These are phyloP conservation scores for Candida tallmaniae DNA, from an alignment of 805 yeast species.

Conservation along the genomic window DNA sequence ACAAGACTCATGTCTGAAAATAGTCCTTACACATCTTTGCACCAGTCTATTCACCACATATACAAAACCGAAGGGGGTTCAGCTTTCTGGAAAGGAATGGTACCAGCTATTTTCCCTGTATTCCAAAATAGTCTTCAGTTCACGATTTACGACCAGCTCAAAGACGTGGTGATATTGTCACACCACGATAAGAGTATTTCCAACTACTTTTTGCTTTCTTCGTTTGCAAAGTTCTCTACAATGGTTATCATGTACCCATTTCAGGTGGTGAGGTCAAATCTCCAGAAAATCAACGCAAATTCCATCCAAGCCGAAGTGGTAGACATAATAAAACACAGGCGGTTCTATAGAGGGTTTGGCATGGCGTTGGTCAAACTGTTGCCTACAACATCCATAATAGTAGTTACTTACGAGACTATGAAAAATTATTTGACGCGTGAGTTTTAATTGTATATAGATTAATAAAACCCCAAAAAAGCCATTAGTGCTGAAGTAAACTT, in stretches of 20 bases:
- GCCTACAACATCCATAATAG: slow-evolving; percentile 91
- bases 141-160: slow-evolving; percentile 76
- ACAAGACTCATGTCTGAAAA: slow-evolving; percentile 75
- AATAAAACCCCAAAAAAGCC: not conserved
- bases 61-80: slow-evolving; percentile 49
- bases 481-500: too few species aligned
- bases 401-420: slow-evolving; percentile 73
- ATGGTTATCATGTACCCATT: slow-evolving; percentile 73
- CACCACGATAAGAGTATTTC: slow-evolving; percentile 18
- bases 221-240: slow-evolving; percentile 63
- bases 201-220: slow-evolving; percentile 57
- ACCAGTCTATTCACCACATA: slow-evolving; percentile 51
- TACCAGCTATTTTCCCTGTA: slow-evolving; percentile 76
- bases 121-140: slow-evolving; percentile 88
- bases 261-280: slow-evolving; percentile 73
- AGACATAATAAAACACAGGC: slow-evolving; percentile 46
- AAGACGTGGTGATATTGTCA: slow-evolving; percentile 22
- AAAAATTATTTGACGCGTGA: slow-evolving; percentile 15
- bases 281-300: slow-evolving; percentile 46
- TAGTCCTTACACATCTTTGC: slow-evolving; percentile 55
- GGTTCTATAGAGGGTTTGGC: slow-evolving; percentile 75
- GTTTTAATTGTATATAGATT: too few species aligned
- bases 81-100: slow-evolving; percentile 69
- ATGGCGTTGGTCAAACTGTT: slow-evolving; percentile 79
- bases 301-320: slow-evolving; percentile 27